A percentile compares a stretch with the other conserved stretches of the same genome.
These are phyloP conservation scores for Melastoma malabathricum DNA, from an alignment of 345 rosid species.

Conservation along the genomic window DNA sequence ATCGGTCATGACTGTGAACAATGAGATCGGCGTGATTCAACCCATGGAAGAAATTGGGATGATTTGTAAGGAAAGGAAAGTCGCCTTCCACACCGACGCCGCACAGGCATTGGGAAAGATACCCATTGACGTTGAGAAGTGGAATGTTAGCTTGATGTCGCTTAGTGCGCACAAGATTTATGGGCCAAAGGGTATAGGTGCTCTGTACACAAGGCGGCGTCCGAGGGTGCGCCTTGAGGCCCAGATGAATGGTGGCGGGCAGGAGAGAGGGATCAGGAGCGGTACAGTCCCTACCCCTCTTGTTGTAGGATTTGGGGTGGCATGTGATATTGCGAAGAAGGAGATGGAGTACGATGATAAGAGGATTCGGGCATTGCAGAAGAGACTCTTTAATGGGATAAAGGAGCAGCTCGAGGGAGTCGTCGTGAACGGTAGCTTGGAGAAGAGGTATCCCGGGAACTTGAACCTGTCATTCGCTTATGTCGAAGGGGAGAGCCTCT, in stretches of 20 bases:
- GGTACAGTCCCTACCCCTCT: slow-evolving; percentile 84
- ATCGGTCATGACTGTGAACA: slow-evolving; percentile 91
- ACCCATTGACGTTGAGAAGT: slow-evolving; percentile 69
- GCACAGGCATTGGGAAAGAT: slow-evolving; percentile 96
- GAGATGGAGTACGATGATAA: slow-evolving; percentile 85
- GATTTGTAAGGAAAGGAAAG: slow-evolving; percentile 64
- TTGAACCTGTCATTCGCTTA: slow-evolving; percentile 83
- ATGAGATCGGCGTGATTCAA: slow-evolving; percentile 91
- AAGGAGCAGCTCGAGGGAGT: slow-evolving; percentile 66
- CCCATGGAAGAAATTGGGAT: slow-evolving; percentile 84
- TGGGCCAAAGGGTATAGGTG: slow-evolving; percentile 93
- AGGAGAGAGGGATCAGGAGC: slow-evolving; percentile 93
- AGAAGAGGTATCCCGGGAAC: slow-evolving; percentile 71
- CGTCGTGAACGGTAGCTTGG: slow-evolving; percentile 76
- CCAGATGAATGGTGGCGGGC: slow-evolving; percentile 94
- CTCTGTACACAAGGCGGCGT: slow-evolving; percentile 70
- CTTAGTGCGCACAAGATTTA: slow-evolving; percentile 87
- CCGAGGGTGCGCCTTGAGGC: slow-evolving; percentile 85
- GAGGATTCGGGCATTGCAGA: slow-evolving; percentile 48
- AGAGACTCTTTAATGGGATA: slow-evolving; percentile 62
- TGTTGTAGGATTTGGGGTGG: slow-evolving; percentile 80
- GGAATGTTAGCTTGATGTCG: slow-evolving; percentile 91
- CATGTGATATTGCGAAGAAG: slow-evolving; percentile 72
- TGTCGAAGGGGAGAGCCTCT: slow-evolving; percentile 94
- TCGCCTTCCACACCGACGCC: slow-evolving; percentile 86